Evolutionary conservation across 148 eudicot genomes (phyloP), one percentile per base, ranked within the genome.

Genomic region (Silene uniflora): DNA sequence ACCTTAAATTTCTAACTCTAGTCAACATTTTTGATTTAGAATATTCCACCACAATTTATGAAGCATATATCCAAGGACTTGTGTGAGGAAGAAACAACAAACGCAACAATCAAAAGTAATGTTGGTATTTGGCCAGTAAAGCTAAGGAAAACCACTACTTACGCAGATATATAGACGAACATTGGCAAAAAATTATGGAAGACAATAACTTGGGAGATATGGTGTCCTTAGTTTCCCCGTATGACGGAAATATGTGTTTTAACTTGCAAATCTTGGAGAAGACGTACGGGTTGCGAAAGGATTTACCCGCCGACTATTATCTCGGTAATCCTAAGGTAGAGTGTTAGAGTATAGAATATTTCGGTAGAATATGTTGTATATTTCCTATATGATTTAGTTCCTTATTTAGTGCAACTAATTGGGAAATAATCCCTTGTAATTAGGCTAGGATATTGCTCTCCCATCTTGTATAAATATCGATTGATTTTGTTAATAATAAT

Each of bases 241-340:
- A 73, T 62, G 76, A 73, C 0, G 76, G 76, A 44, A 8, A 73
- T 35, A 39, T 73, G 76, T 44, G 76, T 19, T 73, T 73, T 52
- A 44, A 61, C 17, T 27, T 73, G 2, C 68, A 73, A 16, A 73
- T 73, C 23, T 73, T 73, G 3, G 76, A 73, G 19, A 60, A 60
- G 58, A 61, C n/a, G n/a, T n/a, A n/a, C 29, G 8, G 76, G 76
- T 42, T 35, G 54, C n/a, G 76, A 73, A 44, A 73, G 76, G 44
- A 39, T 73, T 3, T 32, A 39, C 14, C 4, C 66, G 10, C 4
- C 35, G 5, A 16, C 7, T 32, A 14, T 24, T 13, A n/a, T 44
- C 23, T 35, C 21, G 3, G 18, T 5, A 44, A 32, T 16, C 56
- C 56, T 13, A 52, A 13, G 56, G 56, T 13, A 52, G 18, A 52